phyloP scores from a whole-genome alignment of 2,329 filamentous ascomycete genomes.

The Fusarium circinatum region DNA sequence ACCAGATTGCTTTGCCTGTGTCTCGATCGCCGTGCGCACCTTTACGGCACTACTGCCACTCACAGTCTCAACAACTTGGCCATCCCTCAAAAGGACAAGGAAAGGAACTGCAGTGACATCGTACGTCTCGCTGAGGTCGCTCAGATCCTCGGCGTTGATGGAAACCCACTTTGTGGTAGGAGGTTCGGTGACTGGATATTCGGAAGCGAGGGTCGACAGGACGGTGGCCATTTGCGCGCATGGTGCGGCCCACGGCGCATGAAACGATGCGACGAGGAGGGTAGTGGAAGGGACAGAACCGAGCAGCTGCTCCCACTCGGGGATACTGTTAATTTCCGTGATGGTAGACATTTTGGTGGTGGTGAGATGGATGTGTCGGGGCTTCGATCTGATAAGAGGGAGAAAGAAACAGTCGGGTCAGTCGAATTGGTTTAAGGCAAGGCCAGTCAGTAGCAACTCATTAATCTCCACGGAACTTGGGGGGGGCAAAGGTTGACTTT shows the following conservation, averaged over 20 bases:
- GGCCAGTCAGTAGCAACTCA: conserved; percentile 16
- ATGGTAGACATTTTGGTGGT: conserved; percentile 74
- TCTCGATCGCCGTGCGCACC: conserved; percentile 87
- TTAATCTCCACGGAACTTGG: conserved; percentile 8
- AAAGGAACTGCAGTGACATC: conserved; percentile 95
- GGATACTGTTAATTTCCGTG: conserved; percentile 78
- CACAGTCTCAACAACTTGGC: conserved; percentile 82
- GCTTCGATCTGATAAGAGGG: conserved; percentile 35
- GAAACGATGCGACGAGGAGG: conserved; percentile 90
- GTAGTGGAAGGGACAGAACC: conserved; percentile 73
- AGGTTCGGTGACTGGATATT: conserved; percentile 77
- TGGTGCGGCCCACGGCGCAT: conserved; percentile 95
- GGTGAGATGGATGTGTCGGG: conserved; percentile 1
- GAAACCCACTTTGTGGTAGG: conserved; percentile 82
- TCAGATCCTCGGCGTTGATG: conserved; percentile 93
- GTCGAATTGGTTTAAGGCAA: conserved; percentile 12
- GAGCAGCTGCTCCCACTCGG: conserved; percentile 77
- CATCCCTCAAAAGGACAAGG: conserved; percentile 82
- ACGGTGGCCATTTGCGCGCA: conserved; percentile 94
- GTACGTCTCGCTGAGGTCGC: conserved; percentile 91
- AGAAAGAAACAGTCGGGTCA: conserved; percentile 13
- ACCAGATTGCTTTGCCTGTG: conserved; percentile 68
- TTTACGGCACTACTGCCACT: conserved; percentile 90
- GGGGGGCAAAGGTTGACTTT: conserved; percentile 35
- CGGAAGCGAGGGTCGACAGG: conserved; percentile 83